Evolutionary conservation across 441 rosid genomes (phyloP), one percentile per base, ranked within the genome.

Genomic region (Populus hybrid): DNA sequence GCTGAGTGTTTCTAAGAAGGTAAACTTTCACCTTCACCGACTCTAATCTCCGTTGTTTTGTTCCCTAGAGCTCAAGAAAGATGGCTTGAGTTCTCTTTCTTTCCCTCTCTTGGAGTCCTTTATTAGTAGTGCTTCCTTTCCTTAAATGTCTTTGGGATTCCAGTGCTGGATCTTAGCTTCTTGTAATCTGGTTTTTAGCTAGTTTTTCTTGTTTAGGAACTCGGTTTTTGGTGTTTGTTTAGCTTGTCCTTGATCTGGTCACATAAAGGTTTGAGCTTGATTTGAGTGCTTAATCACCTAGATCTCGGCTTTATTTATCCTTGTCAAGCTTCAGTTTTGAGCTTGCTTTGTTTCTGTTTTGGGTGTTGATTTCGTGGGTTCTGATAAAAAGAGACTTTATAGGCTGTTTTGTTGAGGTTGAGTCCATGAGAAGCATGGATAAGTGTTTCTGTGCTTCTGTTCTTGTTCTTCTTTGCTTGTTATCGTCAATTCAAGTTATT

Each of bases 381-480:
- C 32, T 30, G 32, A 30, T 30, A 30, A 30, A 16, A 11, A 30
- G 69, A 26, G 66, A 11, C 16, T 10, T 9, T 26, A 7, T 66
- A 69, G 8, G 61, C 6, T 68, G 53, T 53, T 70, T 67, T 24
- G 26, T 50, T 12, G 59, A 42, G 26, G 67, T 18, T 18, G 35
- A 74, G 75, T 80, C 83, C 70, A 87, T 88, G 86, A 80, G 71
- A 87, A 84, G 69, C 78, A 75, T 81, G 67, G 81, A 73, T 32
- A 80, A 73, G 59, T 77, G 35, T 46, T 76, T 78, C 77, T 71
- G 50, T 74, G 46, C 78, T 50, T 82, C 73, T 53, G 23, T 84
- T 77, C 32, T 77, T n/a, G n/a, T 80, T 21, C 70, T 83, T 59
- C 75, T 85, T n/a, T 81, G 69, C 46, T 79, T 88, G 28, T 80